Base-by-base conservation (phyloP, 192 early-diverging fungal species). In the Oehlia diaphana region DNA sequence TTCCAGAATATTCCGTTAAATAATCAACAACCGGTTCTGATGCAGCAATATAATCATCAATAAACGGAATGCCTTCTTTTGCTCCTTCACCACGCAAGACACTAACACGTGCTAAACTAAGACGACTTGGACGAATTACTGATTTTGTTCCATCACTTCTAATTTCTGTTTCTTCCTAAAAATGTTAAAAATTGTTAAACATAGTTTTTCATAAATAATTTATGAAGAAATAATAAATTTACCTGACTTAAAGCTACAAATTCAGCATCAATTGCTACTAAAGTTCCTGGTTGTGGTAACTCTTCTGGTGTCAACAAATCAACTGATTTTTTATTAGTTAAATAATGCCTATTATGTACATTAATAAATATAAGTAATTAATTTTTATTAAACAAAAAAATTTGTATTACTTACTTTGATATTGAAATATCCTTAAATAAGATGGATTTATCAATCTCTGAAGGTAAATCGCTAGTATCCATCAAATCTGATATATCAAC, bases 41-140 rank as follows among this genome's bases (percentile, higher is more conserved):
- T 3, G 92, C 92, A 3, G 86, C 91, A 71, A 99, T 94, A 81
- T 99, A 98, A 83, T 99, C 98, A 82, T 99, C 98, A 64, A 99
- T 96, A 83, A 98, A 98, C 1, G 97, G 96, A 23, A 93, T 83
- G 21, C 92, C 91, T 50, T 92, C 90, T 47, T 92, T 76, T 0
- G 88, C 85, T 0, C 93, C 94, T 28, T 89, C 84, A 0, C 96
- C 97, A 4, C 97, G 91, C 26, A 98, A 82, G 0, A 98, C 94
- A 68, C 94, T 96, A 21, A 99, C 95, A 12, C 98, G 89, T 1
- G 97, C 98, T 53, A 99, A 83, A 35, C 89, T 89, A 64, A 96
- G 89, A 26, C 92, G 89, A 62, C 92, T 90, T 8, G 98, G 97
- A 8, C 94, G 88, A 62, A 95, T 87, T 26, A 96, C 69, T 7